Evolutionary conservation across 192 early-diverging fungal genomes (phyloP).

Genomic region (Coemansia sp.): DNA sequence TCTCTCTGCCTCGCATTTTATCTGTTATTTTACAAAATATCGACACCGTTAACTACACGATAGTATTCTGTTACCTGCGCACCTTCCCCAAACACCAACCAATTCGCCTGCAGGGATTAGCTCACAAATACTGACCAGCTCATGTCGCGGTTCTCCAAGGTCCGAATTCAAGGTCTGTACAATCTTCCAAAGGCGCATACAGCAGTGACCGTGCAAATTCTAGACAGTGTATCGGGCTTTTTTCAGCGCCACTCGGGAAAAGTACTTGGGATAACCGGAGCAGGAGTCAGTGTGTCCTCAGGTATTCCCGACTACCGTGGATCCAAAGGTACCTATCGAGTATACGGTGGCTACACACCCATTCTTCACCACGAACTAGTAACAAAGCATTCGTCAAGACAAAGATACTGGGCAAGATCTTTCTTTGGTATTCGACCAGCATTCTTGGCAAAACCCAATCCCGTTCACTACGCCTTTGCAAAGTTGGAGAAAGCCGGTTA

Average conservation of each 20-base stretch:
- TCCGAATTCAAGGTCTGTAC: conserved; percentile 40
- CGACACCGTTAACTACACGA: background rate
- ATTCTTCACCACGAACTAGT: conserved; percentile 77
- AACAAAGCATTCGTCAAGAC: conserved; percentile 55
- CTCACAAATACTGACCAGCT: too few species aligned
- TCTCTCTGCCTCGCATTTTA: too few species aligned
- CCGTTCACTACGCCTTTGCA: conserved; percentile 62
- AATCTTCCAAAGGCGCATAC: conserved; percentile 25
- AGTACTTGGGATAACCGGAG: conserved; percentile 39
- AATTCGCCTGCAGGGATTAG: too few species aligned
- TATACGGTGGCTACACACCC: conserved; percentile 76
- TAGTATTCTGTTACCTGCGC: background rate
- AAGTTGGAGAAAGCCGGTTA: conserved; percentile 48
- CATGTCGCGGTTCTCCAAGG: conserved; percentile 21
- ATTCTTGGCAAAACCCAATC: conserved; percentile 66
- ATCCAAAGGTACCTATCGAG: conserved; percentile 62
- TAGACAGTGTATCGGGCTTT: conserved; percentile 15
- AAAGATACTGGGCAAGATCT: conserved; percentile 90
- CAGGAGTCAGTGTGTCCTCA: conserved; percentile 61
- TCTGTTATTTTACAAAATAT: too few species aligned
- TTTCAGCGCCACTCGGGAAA: conserved; percentile 27
- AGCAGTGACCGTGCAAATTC: conserved; percentile 17
- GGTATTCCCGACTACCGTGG: conserved; percentile 88
- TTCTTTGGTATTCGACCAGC: conserved; percentile 79
- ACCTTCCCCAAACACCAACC: too few species aligned